phyloP scores from a whole-genome alignment of 306 rosid genomes.

The Dalbergia cultrata region DNA sequence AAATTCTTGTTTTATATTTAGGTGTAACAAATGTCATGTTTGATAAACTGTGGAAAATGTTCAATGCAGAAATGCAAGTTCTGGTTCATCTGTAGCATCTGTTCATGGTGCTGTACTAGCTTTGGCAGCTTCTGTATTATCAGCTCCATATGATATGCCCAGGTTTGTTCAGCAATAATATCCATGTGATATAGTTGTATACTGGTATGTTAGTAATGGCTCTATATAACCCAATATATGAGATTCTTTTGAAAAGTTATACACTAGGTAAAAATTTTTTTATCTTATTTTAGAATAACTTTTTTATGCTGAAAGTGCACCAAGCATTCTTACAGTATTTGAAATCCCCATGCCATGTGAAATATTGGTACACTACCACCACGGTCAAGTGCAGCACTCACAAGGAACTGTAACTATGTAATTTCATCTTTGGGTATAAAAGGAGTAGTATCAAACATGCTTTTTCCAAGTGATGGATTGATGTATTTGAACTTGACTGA shows the following conservation, averaged over 20 bases:
- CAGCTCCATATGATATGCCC: constrained; percentile 98
- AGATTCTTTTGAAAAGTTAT: constrained; percentile 7
- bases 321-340: neutral
- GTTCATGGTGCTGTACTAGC: constrained; percentile 94
- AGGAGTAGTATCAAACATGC: constrained; percentile 10
- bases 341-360: neutral
- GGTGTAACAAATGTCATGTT: neutral
- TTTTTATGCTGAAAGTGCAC: neutral
- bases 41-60: constrained; percentile 39
- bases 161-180: constrained; percentile 62
- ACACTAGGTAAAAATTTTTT: neutral
- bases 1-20: constrained; percentile 10
- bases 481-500: constrained; percentile 34
- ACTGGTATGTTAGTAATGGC: constrained; percentile 9
- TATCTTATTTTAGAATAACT: neutral
- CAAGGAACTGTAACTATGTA: constrained; percentile 3
- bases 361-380: neutral
- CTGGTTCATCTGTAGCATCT: constrained; percentile 79
- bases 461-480: constrained; percentile 16
- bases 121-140: constrained; percentile 88
- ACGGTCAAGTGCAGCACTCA: constrained; percentile 40
- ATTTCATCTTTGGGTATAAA: constrained; percentile 12
- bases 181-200: constrained; percentile 32
- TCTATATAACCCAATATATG: neutral
- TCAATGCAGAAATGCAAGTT: constrained; percentile 70